phyloP scores from a whole-genome alignment of 2,329 filamentous ascomycete genomes.

The Pseudogymnoascus sp. region DNA sequence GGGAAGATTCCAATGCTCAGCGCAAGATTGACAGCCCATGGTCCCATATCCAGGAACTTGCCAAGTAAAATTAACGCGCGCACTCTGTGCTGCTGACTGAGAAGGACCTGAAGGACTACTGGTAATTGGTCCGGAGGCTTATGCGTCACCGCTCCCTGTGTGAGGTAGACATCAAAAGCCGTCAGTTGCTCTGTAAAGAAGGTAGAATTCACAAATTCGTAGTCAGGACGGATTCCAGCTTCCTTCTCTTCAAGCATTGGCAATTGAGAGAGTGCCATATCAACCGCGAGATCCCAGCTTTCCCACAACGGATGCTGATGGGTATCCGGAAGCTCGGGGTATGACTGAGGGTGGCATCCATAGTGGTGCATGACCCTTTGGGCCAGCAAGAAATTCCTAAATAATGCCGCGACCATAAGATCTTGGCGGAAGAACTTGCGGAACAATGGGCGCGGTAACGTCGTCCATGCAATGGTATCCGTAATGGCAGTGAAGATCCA shows the following conservation, averaged over 20 bases:
- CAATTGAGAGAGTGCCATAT: slow-evolving; percentile 86
- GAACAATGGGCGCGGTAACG: slow-evolving; percentile 79
- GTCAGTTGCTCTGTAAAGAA: slow-evolving; percentile 98
- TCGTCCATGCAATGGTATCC: slow-evolving; percentile 98
- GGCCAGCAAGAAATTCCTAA: slow-evolving; percentile 89
- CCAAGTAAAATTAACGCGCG: slow-evolving; percentile 85
- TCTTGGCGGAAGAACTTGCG: slow-evolving; percentile 97
- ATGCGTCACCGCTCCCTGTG: slow-evolving; percentile 72
- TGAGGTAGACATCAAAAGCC: slow-evolving; percentile 92
- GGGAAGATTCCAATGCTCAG: slow-evolving; percentile 98
- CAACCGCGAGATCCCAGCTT: slow-evolving; percentile 95
- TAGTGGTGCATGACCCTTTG: slow-evolving; percentile 96
- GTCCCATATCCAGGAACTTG: slow-evolving; percentile 88
- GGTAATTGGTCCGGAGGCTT: slow-evolving; percentile 90
- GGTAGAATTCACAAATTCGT: slow-evolving; percentile 87
- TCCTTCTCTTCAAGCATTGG: slow-evolving; percentile 76
- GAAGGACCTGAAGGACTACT: slow-evolving; percentile 87
- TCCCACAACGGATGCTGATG: slow-evolving; percentile 93
- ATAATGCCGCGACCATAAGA: slow-evolving; percentile 96
- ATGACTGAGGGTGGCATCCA: slow-evolving; percentile 89
- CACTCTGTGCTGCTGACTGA: slow-evolving; percentile 91
- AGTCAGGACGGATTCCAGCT: slow-evolving; percentile 54
- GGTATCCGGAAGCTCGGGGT: slow-evolving; percentile 85
- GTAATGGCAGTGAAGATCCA: slow-evolving; percentile 99
- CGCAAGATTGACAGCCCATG: slow-evolving; percentile 97